Conservation (phyloP, 257 asterid species). For the Cynanchum wilfordii region DNA sequence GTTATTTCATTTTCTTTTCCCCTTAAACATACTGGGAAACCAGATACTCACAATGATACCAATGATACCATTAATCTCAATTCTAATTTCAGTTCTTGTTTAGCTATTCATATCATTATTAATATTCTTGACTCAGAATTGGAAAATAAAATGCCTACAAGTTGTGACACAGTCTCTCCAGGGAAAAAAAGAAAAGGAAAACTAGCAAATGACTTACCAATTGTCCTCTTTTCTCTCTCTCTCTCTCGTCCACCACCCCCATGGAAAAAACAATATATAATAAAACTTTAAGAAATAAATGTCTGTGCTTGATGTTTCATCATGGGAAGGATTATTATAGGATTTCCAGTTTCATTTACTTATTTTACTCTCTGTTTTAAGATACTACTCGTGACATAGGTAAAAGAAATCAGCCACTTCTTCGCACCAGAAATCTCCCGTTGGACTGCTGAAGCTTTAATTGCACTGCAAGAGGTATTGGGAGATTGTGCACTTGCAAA, state of each 20-base stretch:
- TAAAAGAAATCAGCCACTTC: conserved; percentile 53
- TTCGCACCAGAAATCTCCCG: conserved; percentile 51
- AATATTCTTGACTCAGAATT: too few species aligned
- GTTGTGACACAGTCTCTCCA: too few species aligned
- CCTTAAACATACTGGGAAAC: not conserved
- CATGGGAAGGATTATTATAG: not conserved
- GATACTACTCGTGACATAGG: conserved; percentile 30
- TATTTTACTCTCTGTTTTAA: not conserved
- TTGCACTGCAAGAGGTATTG: conserved; percentile 91
- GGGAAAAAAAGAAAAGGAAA: not conserved
- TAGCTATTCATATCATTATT: not conserved
- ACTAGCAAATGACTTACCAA: not conserved
- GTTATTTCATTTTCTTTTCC: not conserved
- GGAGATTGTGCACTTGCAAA: conserved; percentile 3
- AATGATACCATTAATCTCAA: not conserved
- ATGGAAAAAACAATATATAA: not conserved
- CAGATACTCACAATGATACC: not conserved
- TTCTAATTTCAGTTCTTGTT: not conserved
- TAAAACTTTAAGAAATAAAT: not conserved
- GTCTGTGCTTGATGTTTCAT: not conserved
- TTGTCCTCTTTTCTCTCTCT: not conserved
- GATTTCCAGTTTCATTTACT: not conserved
- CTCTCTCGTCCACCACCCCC: too few species aligned
- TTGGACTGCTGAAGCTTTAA: conserved; percentile 89
- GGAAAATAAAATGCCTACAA: too few species aligned